Evolutionary conservation across 2,329 filamentous ascomycete genomes (phyloP).

Genomic region (Lasiodiplodia citricola): DNA sequence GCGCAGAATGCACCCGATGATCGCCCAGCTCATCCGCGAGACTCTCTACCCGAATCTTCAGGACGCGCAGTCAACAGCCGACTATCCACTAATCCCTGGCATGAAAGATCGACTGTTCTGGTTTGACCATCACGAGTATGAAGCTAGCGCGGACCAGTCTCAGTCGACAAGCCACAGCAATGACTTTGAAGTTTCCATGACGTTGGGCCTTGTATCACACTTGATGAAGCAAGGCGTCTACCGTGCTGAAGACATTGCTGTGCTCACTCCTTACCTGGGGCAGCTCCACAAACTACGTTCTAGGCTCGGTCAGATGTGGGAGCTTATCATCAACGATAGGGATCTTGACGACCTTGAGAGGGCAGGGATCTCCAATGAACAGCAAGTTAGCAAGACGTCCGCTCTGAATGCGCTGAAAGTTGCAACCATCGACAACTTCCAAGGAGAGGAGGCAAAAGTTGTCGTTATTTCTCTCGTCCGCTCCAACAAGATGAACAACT

Average conservation of each 20-base stretch:
- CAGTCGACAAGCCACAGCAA: constrained; percentile 58
- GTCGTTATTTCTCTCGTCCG: constrained; percentile 73
- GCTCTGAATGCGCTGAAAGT: constrained; percentile 37
- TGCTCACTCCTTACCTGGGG: constrained; percentile 70
- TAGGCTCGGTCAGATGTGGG: constrained; percentile 56
- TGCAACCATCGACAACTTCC: constrained; percentile 76
- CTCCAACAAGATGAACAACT: constrained; percentile 64
- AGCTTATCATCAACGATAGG: constrained; percentile 68
- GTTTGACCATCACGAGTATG: constrained; percentile 62
- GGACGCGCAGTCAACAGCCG: constrained; percentile 51
- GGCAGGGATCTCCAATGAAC: constrained; percentile 36
- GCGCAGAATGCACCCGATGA: constrained; percentile 68
- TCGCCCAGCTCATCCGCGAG: constrained; percentile 63
- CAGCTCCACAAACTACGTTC: constrained; percentile 61
- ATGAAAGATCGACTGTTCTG: constrained; percentile 63
- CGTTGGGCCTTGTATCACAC: constrained; percentile 66
- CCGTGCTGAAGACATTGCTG: constrained; percentile 65
- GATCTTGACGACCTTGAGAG: constrained; percentile 61
- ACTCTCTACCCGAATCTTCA: constrained; percentile 63
- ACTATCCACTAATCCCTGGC: constrained; percentile 58
- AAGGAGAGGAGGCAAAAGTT: constrained; percentile 76
- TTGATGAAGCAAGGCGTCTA: constrained; percentile 70
- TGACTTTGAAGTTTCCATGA: constrained; percentile 68
- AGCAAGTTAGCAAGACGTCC: constrained; percentile 26
- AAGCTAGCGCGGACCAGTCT: constrained; percentile 37